Base-by-base conservation (phyloP, 495 filamentous ascomycete genomes). In the Hypoxylon cercidicola region DNA sequence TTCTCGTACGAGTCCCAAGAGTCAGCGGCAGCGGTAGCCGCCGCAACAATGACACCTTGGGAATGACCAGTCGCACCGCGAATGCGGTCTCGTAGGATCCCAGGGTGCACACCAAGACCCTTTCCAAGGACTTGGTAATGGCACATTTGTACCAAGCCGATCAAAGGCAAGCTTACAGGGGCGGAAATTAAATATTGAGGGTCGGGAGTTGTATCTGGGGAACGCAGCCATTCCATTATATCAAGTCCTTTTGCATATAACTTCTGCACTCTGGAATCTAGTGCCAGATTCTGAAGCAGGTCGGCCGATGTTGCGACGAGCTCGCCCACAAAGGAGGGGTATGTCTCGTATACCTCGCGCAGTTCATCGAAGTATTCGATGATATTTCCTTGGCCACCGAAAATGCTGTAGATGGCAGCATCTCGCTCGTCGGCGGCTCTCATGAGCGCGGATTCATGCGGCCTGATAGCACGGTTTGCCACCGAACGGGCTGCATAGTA, bases 281-380 rank as follows among this genome's bases (percentile, higher is more conserved):
- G 87, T 1, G 95, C 89, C n/a, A 99, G 84, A 3, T 81, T 84
- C 66, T 91, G 92, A 21, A 99, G 85, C 39, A 93, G 86, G 63
- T 93, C 86, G 2, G 95, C 92, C 0, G 92, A 90, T 19, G 88
- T 84, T 30, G 79, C 78, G 68, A 99, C 85, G 44, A 97, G 84
- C 41, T 95, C 90, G 56, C 93, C 90, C 4, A 98, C 87, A 53
- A 98, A 92, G 1, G 90, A 90, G 1, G 90, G 88, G 75, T 99
- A 99, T 12, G 92, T 96, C 45, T 83, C 85, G 80, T 93, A 96
- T 30, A 98, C 82, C 75, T 94, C 89, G 35, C 94, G 88, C 39
- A 99, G 85, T 78, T 99, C 96, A 55, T 97, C 93, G 72, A 98
- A 99, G 78, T 98, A 99, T 76, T 98, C 96, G 75, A 98, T 93